Percentiles rank a stretch among this genome's conserved stretches.
Conservation (phyloP, 805 yeast species). For the Grigorovia jiainica region DNA sequence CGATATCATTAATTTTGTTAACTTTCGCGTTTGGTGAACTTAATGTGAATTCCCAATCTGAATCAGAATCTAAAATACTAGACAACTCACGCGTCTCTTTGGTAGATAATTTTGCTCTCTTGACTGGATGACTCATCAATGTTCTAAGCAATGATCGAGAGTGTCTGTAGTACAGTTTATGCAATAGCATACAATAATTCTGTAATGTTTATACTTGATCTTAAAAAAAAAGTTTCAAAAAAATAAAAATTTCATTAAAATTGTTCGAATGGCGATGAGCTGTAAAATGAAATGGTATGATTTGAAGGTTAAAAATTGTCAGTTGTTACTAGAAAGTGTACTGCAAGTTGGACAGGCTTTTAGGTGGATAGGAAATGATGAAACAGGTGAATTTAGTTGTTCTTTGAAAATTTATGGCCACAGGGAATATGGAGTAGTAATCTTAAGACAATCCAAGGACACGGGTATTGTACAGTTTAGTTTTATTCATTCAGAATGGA, state of each 20-base stretch:
- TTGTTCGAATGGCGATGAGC: constrained; percentile 1
- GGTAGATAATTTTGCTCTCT: constrained; percentile 5
- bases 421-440: constrained; percentile 44
- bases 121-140: not conserved
- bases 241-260: not conserved
- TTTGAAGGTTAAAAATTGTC: constrained; percentile 4
- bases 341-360: constrained; percentile 29
- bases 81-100: constrained; percentile 5
- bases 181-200: not conserved
- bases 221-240: not conserved
- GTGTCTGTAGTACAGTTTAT: not conserved
- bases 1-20: not conserved
- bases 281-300: constrained; percentile 2
- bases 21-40: not conserved
- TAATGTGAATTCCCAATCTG: constrained; percentile 10
- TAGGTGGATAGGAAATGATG: constrained; percentile 24
- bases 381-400: constrained; percentile 14
- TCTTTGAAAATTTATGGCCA: constrained; percentile 21
- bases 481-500: constrained; percentile 26
- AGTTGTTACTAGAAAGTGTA: constrained; percentile 40
- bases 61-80: constrained; percentile 6
- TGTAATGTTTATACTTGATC: not conserved
- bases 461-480: constrained; percentile 42
- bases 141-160: not conserved
- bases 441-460: constrained; percentile 54